Evolutionary conservation across 441 rosid genomes (phyloP), one percentile per base, ranked within the genome.

Genomic region (Eruca vesicaria): DNA sequence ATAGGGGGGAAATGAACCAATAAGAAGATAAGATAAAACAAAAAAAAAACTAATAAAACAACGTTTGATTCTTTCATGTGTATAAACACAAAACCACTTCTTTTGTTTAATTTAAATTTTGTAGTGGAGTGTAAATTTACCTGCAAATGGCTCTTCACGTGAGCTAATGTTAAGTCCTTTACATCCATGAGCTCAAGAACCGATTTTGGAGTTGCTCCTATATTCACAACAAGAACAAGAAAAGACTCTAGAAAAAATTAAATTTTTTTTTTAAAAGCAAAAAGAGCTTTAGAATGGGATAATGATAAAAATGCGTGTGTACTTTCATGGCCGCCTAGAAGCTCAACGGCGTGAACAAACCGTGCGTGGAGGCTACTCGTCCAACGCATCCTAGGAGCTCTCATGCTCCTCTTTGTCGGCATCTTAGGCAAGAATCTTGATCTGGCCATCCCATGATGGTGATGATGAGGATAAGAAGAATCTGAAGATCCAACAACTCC

Each of bases 351-450:
- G 73, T 85, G 97, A 68, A 91, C 94, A 71, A 91, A 91, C 58
- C 91, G 82, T 43, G 92, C 85, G 35, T 91, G 97, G 65, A 91
- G 97, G 52, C 89, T 84, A 80, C 90, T 89, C 0, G 97, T 91
- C 97, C 97, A 91, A 60, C 92, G 80, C 97, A 89, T 91, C 86
- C 97, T 84, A 0, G 97, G 97, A 23, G 97, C 97, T 78, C 97
- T 91, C 92, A 89, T 87, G 79, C 92, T 91, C 53, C 97, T 69
- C 59, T 86, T 91, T n/a, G 89, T 71, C 0, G 91, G 94, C 59
- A 83, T 72, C 82, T 84, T 89, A 5, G 90, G 84, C 81, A 91
- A 79, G 72, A 91, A 89, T 81, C 90, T 85, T 50, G 97, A 86
- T 86, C 91, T 86, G 62, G 87, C 58, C 76, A 77, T 78, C n/a